phyloP scores from a whole-genome alignment of 139 green algal genomes.

The Micractinium sp. region DNA sequence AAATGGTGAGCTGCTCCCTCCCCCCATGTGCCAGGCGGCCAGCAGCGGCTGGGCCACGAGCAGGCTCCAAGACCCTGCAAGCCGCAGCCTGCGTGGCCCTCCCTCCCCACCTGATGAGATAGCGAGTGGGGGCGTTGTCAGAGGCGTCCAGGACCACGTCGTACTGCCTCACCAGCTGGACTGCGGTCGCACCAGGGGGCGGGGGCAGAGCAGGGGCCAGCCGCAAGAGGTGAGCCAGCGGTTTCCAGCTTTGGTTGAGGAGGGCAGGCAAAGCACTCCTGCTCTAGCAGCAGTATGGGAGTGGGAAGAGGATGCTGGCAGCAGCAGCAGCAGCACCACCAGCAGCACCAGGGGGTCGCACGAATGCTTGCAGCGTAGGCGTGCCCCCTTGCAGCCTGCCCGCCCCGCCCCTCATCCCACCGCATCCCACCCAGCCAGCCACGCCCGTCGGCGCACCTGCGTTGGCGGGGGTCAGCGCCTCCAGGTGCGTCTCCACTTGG shows the following conservation, averaged over 20 bases:
- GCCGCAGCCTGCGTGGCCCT: too few species aligned
- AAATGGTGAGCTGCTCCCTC: too few species aligned
- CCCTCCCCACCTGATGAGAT: slow-evolving; percentile 83
- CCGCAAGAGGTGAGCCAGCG: too few species aligned
- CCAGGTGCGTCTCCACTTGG: slow-evolving; percentile 58
- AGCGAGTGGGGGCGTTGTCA: slow-evolving; percentile 94
- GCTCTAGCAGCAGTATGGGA: neutral
- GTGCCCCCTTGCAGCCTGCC: neutral
- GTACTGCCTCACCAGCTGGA: slow-evolving; percentile 76
- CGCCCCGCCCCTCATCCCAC: neutral
- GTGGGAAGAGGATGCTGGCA: neutral
- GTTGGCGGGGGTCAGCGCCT: slow-evolving; percentile 75
- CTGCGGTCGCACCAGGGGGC: neutral
- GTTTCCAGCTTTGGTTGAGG: neutral
- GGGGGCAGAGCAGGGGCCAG: too few species aligned
- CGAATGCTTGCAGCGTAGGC: too few species aligned
- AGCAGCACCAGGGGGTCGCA: too few species aligned
- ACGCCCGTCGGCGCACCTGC: slow-evolving; percentile 40
- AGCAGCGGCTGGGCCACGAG: too few species aligned
- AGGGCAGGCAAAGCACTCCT: too few species aligned
- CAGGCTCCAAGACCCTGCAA: neutral
- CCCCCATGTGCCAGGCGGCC: too few species aligned
- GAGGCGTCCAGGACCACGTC: slow-evolving; percentile 92
- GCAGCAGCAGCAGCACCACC: neutral
- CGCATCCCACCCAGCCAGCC: neutral